Base-by-base conservation (phyloP, 1,139 yeast genomes). In the Pichia sp. region DNA sequence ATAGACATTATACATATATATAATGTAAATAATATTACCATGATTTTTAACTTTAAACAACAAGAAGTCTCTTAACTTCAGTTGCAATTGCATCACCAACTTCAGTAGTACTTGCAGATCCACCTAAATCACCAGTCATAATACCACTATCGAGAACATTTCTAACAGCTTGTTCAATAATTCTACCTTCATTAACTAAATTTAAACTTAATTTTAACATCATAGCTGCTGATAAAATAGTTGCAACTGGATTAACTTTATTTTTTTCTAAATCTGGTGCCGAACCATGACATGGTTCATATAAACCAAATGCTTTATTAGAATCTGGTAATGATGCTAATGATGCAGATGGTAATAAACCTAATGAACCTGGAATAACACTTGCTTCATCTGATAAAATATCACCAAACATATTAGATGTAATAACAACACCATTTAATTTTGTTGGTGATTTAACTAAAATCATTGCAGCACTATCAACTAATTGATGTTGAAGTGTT, bases 381-480 rank as follows among this genome's bases (percentile, higher is more conserved):
- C 95, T 84, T 29, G 97, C 97, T 71, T 92, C 97, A 66, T 92
- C 98, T 43, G 96, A 85, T 59, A 92, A 86, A 64, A 92, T 92
- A 65, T 92, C 98, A 59, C 98, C 98, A 68, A 92, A 92, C 96
- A 92, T 90, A 70, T 92, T 92, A 56, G 86, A 83, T 42, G 97
- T 90, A 62, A 92, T 80, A 46, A 92, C 78, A 42, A 92, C 76
- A 66, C 98, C 98, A 63, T 92, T 92, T 59, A 92, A 76, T 55
- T 81, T 81, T 41, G 89, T 83, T 58, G 98, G 98, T 53, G 77
- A 78, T 70, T 92, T 87, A 57, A 92, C 86, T 58, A 92, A 71
- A 59, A 90, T 89, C 98, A 92, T 92, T 42, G 98, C 97, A 41
- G 98, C 98, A 10, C 97, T 87, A 67, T 92, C 98, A 60, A 92